These are phyloP conservation scores for Penicillium roqueforti DNA, from an alignment of 495 filamentous ascomycete genomes.

Conservation along the genomic window DNA sequence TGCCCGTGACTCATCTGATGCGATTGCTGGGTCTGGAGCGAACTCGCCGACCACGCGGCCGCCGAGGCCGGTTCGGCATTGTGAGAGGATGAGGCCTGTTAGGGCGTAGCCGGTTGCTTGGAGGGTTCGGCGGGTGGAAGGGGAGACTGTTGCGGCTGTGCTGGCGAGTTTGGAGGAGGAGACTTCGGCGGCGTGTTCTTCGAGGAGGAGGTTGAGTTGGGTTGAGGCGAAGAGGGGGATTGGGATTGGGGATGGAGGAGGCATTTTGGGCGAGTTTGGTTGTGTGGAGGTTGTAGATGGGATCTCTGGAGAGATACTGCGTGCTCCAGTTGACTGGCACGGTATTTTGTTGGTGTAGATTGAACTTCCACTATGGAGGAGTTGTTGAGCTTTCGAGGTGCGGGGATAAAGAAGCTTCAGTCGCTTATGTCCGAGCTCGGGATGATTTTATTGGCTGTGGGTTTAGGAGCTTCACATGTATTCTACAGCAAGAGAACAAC, in stretches of 20 bases:
- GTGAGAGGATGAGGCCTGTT: constrained; percentile 68
- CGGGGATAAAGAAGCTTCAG: constrained; percentile 8
- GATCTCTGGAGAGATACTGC: background rate
- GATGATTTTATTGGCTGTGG: background rate
- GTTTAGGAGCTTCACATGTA: background rate
- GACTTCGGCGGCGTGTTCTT: constrained; percentile 70
- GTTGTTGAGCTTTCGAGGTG: background rate
- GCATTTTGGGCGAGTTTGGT: constrained; percentile 11
- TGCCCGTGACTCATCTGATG: constrained; percentile 36
- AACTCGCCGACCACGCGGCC: constrained; percentile 85
- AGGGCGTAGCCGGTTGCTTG: constrained; percentile 85
- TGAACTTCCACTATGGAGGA: background rate
- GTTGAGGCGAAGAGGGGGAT: constrained; percentile 71
- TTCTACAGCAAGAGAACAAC: too few species aligned
- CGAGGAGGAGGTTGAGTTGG: constrained; percentile 72
- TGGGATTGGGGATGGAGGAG: constrained; percentile 42
- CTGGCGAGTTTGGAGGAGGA: constrained; percentile 52
- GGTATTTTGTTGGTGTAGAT: background rate
- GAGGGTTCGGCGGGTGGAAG: constrained; percentile 66
- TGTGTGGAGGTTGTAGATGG: background rate
- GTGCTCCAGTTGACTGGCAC: background rate
- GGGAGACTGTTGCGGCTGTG: constrained; percentile 65
- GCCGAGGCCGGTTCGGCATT: constrained; percentile 86
- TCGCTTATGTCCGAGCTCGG: constrained; percentile 2
- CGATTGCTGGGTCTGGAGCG: constrained; percentile 64